Evolutionary conservation across 352 stramenopile genomes (phyloP).

Genomic region (Phytophthora sp.): DNA sequence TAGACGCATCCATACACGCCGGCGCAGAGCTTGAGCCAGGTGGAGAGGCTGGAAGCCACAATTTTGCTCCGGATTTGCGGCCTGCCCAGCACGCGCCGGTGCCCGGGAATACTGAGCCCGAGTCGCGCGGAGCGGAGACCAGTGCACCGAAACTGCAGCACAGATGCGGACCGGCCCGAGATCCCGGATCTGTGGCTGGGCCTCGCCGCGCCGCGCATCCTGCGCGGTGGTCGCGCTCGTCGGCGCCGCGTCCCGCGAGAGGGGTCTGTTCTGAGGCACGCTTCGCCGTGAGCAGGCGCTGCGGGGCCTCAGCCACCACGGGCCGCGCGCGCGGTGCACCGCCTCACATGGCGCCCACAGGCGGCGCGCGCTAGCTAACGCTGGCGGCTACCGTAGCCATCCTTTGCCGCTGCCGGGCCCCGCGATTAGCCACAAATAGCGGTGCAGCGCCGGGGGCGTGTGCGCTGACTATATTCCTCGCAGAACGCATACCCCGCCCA

Average conservation of each 20-base stretch:
- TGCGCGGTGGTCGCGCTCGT: background rate
- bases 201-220: background rate
- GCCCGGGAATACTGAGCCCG: conserved; percentile 2
- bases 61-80: conserved; percentile 34
- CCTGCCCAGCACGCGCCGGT: background rate
- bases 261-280: background rate
- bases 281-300: no score
- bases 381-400: background rate
- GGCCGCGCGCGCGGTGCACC: no score
- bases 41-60: conserved; percentile 14
- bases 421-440: background rate
- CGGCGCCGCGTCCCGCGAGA: no score
- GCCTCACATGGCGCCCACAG: no score
- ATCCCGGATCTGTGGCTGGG: conserved; percentile 13
- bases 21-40: no score
- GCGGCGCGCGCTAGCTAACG: conserved; percentile 27
- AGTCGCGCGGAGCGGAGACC: background rate
- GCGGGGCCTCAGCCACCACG: no score
- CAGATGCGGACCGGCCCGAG: background rate
- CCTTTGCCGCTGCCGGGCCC: conserved; percentile 9
- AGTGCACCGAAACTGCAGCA: conserved; percentile 4
- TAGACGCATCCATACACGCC: no score
- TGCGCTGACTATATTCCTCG: conserved; percentile 33
- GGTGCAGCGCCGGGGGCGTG: background rate
- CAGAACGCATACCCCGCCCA: conserved; percentile 21